Evolutionary conservation across 257 asterid species (phyloP).

Genomic region (Nicotiana otophora): DNA sequence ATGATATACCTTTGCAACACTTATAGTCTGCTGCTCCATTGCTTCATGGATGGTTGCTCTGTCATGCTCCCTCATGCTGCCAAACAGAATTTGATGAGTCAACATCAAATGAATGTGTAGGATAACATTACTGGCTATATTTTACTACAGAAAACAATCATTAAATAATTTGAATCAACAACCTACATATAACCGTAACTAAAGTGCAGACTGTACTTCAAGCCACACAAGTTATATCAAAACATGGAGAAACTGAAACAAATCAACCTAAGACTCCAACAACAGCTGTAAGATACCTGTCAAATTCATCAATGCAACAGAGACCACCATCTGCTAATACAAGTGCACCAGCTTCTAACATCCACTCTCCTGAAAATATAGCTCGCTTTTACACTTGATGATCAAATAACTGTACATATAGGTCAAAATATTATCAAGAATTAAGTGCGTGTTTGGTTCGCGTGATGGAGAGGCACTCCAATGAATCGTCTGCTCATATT

Average conservation of each 20-base stretch:
- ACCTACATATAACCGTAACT: background rate
- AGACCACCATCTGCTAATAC: slow-evolving; percentile 98
- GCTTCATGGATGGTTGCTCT: slow-evolving; percentile 98
- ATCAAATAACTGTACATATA: background rate
- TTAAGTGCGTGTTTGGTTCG: background rate
- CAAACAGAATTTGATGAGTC: slow-evolving; percentile 15
- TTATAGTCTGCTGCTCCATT: slow-evolving; percentile 99
- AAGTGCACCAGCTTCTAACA: slow-evolving; percentile 99
- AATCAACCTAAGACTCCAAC: background rate
- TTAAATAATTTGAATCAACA: background rate
- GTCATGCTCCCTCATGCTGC: slow-evolving; percentile 96
- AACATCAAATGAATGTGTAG: background rate
- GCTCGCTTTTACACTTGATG: background rate
- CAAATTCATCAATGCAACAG: slow-evolving; percentile 98
- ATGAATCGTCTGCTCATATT: background rate
- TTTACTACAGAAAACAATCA: background rate
- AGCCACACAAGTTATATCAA: background rate
- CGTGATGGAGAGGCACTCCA: background rate
- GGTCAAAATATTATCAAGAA: background rate
- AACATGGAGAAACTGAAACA: background rate
- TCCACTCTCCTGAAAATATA: slow-evolving; percentile 79
- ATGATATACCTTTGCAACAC: slow-evolving; percentile 89
- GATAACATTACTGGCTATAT: slow-evolving; percentile 1
- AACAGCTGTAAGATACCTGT: slow-evolving; percentile 47
- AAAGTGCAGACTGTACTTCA: background rate